phyloP scores from a whole-genome alignment of 371 early-diverging fungal genomes.

The Mortierella sp. region DNA sequence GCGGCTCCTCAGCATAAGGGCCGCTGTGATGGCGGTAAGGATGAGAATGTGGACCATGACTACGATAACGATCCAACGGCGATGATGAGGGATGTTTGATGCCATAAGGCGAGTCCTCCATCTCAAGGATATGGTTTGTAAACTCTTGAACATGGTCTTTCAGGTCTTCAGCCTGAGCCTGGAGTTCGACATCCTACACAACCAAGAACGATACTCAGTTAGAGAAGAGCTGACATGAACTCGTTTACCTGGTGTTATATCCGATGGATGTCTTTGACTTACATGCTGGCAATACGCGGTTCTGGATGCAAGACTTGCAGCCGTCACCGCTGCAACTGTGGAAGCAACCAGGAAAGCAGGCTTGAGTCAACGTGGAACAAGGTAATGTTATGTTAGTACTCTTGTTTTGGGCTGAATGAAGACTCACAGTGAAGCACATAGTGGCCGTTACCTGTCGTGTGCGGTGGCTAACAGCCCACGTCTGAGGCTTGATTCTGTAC shows the following conservation, averaged over 20 bases:
- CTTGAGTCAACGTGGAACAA: background rate
- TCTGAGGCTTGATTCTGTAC: conserved; percentile 34
- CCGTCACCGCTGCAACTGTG: conserved; percentile 10
- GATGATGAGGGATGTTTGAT: conserved; percentile 5
- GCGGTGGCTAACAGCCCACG: conserved; percentile 10
- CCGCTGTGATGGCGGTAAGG: conserved; percentile 17
- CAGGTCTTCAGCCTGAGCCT: conserved; percentile 27
- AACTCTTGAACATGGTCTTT: conserved; percentile 47
- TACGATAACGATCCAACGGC: conserved; percentile 1
- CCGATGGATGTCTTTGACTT: too few species aligned
- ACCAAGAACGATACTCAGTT: background rate
- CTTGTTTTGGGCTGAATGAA: too few species aligned
- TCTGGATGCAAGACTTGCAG: conserved; percentile 10
- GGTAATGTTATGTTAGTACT: background rate
- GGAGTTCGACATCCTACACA: conserved; percentile 20
- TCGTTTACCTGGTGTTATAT: too few species aligned
- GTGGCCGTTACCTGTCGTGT: conserved; percentile 18
- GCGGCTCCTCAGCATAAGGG: conserved; percentile 34
- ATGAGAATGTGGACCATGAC: conserved; percentile 16
- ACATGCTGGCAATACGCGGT: conserved; percentile 25
- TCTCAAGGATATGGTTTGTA: conserved; percentile 33
- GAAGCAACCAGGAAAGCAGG: conserved; percentile 26
- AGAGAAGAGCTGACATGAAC: conserved; percentile 8
- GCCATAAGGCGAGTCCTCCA: conserved; percentile 28
- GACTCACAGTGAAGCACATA: background rate